phyloP scores from a whole-genome alignment of 2,329 filamentous ascomycete genomes.

The Fusarium subtropicale region DNA sequence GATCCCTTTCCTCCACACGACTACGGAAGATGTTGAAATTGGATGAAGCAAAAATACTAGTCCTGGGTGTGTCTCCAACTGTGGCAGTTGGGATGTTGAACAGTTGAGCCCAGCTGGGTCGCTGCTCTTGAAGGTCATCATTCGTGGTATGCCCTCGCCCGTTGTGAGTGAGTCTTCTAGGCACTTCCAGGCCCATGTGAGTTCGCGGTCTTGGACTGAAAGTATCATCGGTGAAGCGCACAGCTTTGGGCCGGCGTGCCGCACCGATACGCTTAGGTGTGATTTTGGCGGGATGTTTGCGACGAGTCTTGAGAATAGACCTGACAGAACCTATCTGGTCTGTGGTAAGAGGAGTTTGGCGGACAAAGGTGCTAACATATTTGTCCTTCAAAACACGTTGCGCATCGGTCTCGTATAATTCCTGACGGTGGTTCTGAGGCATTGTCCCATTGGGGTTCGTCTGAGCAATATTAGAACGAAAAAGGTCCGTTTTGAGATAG shows the following conservation, averaged over 20 bases:
- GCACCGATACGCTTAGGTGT: conserved; percentile 46
- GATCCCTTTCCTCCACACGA: conserved; percentile 17
- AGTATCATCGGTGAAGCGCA: conserved; percentile 49
- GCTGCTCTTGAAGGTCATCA: conserved; percentile 26
- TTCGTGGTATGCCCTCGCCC: conserved; percentile 5
- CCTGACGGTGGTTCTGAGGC: conserved; percentile 31
- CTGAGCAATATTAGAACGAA: conserved; percentile 22
- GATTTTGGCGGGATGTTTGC: conserved; percentile 24
- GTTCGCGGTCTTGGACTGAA: conserved; percentile 44
- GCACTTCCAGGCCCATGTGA: conserved; percentile 46
- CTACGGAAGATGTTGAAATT: conserved; percentile 4
- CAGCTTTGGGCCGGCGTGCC: conserved; percentile 44
- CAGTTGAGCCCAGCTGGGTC: conserved; percentile 24
- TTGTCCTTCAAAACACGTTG: conserved; percentile 36
- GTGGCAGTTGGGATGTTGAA: conserved; percentile 19
- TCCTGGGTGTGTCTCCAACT: conserved; percentile 5
- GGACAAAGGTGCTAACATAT: conserved; percentile 40
- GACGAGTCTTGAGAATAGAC: conserved; percentile 49
- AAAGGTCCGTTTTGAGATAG: conserved; percentile 29
- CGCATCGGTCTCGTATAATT: conserved; percentile 39
- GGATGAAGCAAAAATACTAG: conserved; percentile 4
- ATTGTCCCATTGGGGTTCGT: conserved; percentile 29
- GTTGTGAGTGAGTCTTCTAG: conserved; percentile 22
- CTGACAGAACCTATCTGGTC: conserved; percentile 38
- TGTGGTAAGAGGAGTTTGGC: conserved; percentile 34